phyloP scores from a whole-genome alignment of 1,284 basidiomycete species.

The Sporisorium exsertum region DNA sequence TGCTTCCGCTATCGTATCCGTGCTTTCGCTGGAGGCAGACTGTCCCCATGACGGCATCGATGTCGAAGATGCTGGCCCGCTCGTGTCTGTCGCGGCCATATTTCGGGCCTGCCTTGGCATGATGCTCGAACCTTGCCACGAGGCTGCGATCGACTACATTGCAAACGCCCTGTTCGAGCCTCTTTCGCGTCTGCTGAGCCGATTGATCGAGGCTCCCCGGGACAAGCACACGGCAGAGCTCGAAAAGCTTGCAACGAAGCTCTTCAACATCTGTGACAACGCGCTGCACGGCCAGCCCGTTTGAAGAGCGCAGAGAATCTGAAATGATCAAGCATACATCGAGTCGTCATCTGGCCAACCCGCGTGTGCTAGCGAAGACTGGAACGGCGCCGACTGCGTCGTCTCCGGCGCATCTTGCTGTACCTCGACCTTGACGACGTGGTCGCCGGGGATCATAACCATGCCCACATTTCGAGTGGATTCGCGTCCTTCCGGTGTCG shows the following conservation, averaged over 20 bases:
- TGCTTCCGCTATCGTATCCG: constrained; percentile 2
- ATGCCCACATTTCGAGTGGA: constrained; percentile 55
- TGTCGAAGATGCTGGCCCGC: background rate
- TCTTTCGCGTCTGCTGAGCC: constrained; percentile 10
- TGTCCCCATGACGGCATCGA: background rate
- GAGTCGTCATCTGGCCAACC: constrained; percentile 43
- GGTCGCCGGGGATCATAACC: constrained; percentile 58
- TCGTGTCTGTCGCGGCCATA: background rate
- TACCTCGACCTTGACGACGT: constrained; percentile 48
- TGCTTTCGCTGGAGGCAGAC: background rate
- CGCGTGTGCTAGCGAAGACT: constrained; percentile 18
- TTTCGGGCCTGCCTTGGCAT: constrained; percentile 7
- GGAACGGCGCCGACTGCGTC: background rate
- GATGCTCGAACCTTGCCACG: background rate
- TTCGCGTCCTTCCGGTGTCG: constrained; percentile 10
- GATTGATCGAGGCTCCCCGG: background rate
- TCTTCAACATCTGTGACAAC: constrained; percentile 14
- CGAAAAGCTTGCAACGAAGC: constrained; percentile 12
- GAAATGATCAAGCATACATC: constrained; percentile 26
- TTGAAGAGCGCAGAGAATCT: background rate
- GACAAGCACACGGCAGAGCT: constrained; percentile 17
- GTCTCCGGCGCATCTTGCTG: constrained; percentile 15
- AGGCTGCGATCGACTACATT: background rate
- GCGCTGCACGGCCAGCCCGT: background rate
- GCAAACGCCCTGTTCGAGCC: background rate